phyloP scores from a whole-genome alignment of 1,284 basidiomycete species.

The Mycena sp. region DNA sequence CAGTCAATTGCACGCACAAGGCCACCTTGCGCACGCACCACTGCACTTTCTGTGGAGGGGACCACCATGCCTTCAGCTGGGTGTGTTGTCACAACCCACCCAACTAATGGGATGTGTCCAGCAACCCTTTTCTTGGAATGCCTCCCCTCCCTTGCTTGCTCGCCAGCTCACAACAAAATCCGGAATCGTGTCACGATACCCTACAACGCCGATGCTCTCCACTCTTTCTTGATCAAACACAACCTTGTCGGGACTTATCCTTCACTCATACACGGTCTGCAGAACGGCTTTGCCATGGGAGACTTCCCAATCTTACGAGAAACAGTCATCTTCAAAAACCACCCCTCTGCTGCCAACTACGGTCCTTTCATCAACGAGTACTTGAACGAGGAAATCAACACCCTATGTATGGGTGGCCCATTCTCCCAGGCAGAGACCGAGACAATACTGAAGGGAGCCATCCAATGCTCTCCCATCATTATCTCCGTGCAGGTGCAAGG shows the following conservation, averaged over 20 bases:
- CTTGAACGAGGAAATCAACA: slow-evolving; percentile 18
- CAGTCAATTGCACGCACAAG: not conserved
- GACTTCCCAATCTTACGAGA: slow-evolving; percentile 26
- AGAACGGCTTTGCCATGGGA: slow-evolving; percentile 37
- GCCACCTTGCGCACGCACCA: slow-evolving; percentile 11
- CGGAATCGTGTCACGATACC: slow-evolving; percentile 15
- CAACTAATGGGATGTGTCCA: not conserved
- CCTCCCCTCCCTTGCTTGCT: not conserved
- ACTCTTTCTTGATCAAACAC: slow-evolving; percentile 38
- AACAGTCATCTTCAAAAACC: slow-evolving; percentile 16
- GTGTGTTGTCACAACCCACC: slow-evolving; percentile 14
- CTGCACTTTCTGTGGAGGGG: slow-evolving; percentile 28
- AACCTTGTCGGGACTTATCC: slow-evolving; percentile 24
- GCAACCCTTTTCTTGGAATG: not conserved
- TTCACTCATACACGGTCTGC: slow-evolving; percentile 27
- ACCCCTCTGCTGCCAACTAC: slow-evolving; percentile 3
- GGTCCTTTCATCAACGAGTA: slow-evolving; percentile 9
- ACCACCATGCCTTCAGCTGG: slow-evolving; percentile 25
- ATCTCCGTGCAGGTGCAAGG: slow-evolving; percentile 22
- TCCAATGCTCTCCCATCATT: slow-evolving; percentile 36
- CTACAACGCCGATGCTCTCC: slow-evolving; percentile 23
- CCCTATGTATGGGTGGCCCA: slow-evolving; percentile 20
- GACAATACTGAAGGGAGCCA: slow-evolving; percentile 31
- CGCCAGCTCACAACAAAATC: slow-evolving; percentile 14
- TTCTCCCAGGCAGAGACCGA: slow-evolving; percentile 24